phyloP scores from a whole-genome alignment of 371 early-diverging fungal genomes.

The Batkoa obscura region DNA sequence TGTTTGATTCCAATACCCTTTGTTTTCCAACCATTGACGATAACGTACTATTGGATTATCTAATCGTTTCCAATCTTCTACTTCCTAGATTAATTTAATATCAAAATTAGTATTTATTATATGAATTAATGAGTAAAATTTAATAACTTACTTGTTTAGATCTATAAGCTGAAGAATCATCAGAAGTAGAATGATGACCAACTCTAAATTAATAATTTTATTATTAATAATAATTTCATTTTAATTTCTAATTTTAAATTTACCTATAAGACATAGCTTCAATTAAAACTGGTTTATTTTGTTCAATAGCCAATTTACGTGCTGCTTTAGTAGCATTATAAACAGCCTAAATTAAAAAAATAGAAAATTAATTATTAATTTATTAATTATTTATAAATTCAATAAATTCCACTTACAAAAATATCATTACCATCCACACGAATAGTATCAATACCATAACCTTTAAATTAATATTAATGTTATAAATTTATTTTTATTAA shows the following conservation, averaged over 20 bases:
- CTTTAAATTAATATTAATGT: no score
- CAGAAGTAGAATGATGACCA: constrained; percentile 93
- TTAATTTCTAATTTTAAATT: not conserved
- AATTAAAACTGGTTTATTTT: constrained; percentile 76
- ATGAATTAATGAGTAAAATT: not conserved
- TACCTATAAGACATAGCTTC: constrained; percentile 91
- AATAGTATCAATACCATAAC: constrained; percentile 94
- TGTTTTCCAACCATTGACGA: constrained; percentile 67
- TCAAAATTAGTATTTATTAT: no score
- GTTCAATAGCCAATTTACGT: constrained; percentile 51
- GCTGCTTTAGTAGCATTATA: constrained; percentile 81
- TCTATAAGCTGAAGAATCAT: constrained; percentile 90
- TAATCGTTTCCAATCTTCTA: constrained; percentile 67
- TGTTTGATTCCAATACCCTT: constrained; percentile 69
- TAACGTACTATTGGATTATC: constrained; percentile 84
- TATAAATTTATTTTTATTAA: no score
- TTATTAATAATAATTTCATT: no score
- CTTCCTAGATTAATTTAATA: constrained; percentile 31
- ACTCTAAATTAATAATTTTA: constrained; percentile 14
- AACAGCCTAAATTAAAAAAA: constrained; percentile 37
- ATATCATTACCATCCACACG: constrained; percentile 96
- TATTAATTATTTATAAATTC: not conserved
- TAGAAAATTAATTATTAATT: no score
- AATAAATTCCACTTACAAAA: constrained; percentile 21
- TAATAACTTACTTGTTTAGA: constrained; percentile 22